Evolutionary conservation across 192 early-diverging fungal genomes (phyloP).

Genomic region (Coemansia sp.): DNA sequence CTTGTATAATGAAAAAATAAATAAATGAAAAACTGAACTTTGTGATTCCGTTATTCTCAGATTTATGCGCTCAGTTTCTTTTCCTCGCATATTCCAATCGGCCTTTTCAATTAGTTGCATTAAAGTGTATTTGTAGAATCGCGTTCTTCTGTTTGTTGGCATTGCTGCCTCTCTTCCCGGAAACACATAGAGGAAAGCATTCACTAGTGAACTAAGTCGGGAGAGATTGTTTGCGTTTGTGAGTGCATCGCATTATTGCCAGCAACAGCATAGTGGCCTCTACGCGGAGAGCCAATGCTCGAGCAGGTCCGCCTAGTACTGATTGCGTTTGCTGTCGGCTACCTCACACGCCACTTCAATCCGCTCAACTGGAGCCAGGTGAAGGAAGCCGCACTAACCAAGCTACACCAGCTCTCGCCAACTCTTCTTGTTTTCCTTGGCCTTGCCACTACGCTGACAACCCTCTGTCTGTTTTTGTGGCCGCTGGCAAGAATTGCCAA

Average conservation of each 20-base stretch:
- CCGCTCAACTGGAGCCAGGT: constrained; percentile 54
- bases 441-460: constrained; percentile 17
- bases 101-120: too few relatives aligned
- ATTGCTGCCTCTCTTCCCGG: neutral
- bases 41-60: too few relatives aligned
- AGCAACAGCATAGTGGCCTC: neutral
- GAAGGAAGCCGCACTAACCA: constrained; percentile 34
- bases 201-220: neutral
- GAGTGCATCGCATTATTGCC: neutral
- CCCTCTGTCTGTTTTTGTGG: constrained; percentile 40
- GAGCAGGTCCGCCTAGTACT: constrained; percentile 56
- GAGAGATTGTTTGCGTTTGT: neutral
- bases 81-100: too few relatives aligned
- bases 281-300: constrained; percentile 33
- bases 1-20: neutral
- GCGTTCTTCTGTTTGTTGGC: too few relatives aligned
- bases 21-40: neutral
- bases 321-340: constrained; percentile 55
- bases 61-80: too few relatives aligned
- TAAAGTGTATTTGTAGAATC: too few relatives aligned
- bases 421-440: constrained; percentile 29
- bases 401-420: constrained; percentile 47
- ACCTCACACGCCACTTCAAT: constrained; percentile 56
- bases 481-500: constrained; percentile 51
- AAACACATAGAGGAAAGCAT: too few relatives aligned